phyloP scores from a whole-genome alignment of 2,329 filamentous ascomycete species.

The Daldinia sp. region DNA sequence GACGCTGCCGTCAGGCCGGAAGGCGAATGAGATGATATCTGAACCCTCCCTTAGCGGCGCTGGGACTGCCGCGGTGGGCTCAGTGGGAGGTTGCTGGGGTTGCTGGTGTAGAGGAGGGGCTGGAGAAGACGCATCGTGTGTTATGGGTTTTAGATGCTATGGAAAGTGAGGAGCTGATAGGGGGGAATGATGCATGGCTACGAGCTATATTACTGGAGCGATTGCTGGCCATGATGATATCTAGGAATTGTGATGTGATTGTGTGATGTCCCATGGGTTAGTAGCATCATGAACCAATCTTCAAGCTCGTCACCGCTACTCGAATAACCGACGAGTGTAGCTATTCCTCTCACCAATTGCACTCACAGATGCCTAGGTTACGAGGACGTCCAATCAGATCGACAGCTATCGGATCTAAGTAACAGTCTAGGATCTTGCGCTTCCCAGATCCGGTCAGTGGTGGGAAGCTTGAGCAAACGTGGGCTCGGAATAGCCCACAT shows the following conservation, averaged over 20 bases:
- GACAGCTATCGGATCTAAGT: neutral
- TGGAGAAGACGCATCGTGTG: neutral
- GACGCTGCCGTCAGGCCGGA: neutral
- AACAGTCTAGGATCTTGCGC: neutral
- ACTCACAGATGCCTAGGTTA: neutral
- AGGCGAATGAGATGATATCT: neutral
- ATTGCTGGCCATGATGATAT: neutral
- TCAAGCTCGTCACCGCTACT: too few species aligned
- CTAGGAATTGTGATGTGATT: neutral
- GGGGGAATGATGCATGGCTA: neutral
- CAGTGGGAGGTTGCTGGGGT: neutral
- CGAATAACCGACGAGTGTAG: too few species aligned
- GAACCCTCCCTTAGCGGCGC: neutral
- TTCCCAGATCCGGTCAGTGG: neutral
- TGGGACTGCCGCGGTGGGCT: neutral
- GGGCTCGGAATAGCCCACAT: neutral
- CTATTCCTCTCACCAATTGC: neutral
- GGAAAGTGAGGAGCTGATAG: neutral
- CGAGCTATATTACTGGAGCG: neutral
- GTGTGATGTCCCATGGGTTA: neutral
- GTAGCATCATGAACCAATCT: neutral
- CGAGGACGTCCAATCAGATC: neutral
- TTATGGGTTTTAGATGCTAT: neutral
- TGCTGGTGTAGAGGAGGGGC: slow-evolving; percentile 1
- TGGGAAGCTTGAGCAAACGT: neutral